Percentiles rank a stretch among this genome's conserved stretches.
Conservation (phyloP, 805 yeast genomes). For the Grigorovia transvaalensis region DNA sequence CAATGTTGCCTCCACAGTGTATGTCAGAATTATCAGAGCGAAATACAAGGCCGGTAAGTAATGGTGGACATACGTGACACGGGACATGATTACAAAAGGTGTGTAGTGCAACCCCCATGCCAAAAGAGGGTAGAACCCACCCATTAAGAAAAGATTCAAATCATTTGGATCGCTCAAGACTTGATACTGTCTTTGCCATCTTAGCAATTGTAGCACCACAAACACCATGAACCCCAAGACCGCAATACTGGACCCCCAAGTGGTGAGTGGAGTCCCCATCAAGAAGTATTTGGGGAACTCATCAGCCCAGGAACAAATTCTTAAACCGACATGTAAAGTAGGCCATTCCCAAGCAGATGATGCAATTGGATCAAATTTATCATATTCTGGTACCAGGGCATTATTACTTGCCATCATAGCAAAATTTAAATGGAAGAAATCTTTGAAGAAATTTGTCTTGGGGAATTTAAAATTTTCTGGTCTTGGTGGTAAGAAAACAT, state of each 20-base stretch:
- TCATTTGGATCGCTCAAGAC: slow-evolving; percentile 45
- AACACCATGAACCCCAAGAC: slow-evolving; percentile 44
- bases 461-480: slow-evolving; percentile 38
- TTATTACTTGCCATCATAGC: slow-evolving; percentile 95
- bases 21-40: slow-evolving; percentile 49
- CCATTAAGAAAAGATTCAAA: slow-evolving; percentile 48
- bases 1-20: slow-evolving; percentile 40
- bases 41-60: slow-evolving; percentile 77
- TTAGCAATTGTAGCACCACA: slow-evolving; percentile 39
- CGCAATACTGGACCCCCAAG: slow-evolving; percentile 63
- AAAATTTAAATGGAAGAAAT: slow-evolving; percentile 62
- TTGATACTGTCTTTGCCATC: slow-evolving; percentile 75
- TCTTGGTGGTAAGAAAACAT: slow-evolving; percentile 50
- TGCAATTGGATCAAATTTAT: slow-evolving; percentile 60
- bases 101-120: slow-evolving; percentile 73
- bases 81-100: slow-evolving; percentile 72
- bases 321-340: slow-evolving; percentile 58
- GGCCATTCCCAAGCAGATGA: slow-evolving; percentile 90
- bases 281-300: slow-evolving; percentile 55
- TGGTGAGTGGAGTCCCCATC: slow-evolving; percentile 68
- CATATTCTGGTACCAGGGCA: slow-evolving; percentile 68
- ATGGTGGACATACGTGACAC: slow-evolving; percentile 82
- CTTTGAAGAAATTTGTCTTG: slow-evolving; percentile 65
- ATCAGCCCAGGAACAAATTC: slow-evolving; percentile 70
- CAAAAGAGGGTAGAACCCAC: slow-evolving; percentile 67